Percentiles rank a stretch among this genome's conserved stretches.
Evolutionary conservation across 1,284 basidiomycete species (phyloP).

Genomic region (Cryptococcus hybrid): DNA sequence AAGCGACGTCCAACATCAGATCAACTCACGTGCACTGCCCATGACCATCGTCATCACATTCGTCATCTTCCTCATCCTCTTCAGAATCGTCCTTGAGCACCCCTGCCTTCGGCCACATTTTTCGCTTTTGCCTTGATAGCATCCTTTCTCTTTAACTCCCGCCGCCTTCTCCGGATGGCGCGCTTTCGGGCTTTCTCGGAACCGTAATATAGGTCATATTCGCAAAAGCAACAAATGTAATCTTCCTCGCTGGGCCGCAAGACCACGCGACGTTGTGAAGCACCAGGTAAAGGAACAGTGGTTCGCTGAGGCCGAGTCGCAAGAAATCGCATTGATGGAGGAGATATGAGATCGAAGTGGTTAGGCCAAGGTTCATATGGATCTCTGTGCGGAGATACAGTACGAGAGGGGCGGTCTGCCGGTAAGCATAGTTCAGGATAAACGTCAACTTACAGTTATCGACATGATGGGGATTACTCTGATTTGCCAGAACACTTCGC

Average conservation of each 20-base stretch:
- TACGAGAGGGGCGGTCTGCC: constrained; percentile 46
- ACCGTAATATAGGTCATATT: constrained; percentile 80
- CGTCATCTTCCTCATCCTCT: constrained; percentile 25
- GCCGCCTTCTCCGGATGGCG: constrained; percentile 70
- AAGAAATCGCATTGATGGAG: constrained; percentile 43
- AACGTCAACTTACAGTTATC: constrained; percentile 57
- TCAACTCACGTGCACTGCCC: constrained; percentile 8
- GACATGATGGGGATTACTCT: constrained; percentile 85
- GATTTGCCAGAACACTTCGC: constrained; percentile 75
- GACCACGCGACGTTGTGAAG: constrained; percentile 8
- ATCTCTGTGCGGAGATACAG: constrained; percentile 20
- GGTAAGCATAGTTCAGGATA: not conserved
- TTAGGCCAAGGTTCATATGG: constrained; percentile 37
- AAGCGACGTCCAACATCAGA: constrained; percentile 13
- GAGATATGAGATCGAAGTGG: constrained; percentile 42
- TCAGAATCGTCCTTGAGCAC: constrained; percentile 23
- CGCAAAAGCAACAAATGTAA: constrained; percentile 86
- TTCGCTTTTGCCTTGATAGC: constrained; percentile 71
- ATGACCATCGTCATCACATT: constrained; percentile 18
- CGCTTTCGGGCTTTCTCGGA: constrained; percentile 61
- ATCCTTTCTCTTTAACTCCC: constrained; percentile 66
- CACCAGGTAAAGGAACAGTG: constrained; percentile 21
- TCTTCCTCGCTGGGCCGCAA: constrained; percentile 64
- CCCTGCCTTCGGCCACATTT: constrained; percentile 48
- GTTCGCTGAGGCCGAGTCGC: constrained; percentile 26